These are phyloP conservation scores for Fusarium buharicum DNA, from an alignment of 2,329 filamentous ascomycete species.

Conservation along the genomic window DNA sequence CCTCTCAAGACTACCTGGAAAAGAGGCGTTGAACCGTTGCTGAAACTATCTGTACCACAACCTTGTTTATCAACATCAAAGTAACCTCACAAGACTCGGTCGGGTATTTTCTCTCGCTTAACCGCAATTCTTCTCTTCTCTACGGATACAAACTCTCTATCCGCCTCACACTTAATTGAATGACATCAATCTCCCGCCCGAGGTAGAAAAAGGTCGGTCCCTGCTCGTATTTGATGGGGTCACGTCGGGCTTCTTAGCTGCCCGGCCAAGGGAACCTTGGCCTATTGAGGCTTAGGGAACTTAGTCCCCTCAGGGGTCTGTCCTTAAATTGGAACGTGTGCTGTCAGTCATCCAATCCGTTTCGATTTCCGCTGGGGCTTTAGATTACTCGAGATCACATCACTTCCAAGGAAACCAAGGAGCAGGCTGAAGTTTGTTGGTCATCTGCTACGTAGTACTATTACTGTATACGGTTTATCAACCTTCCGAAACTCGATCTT, in stretches of 20 bases:
- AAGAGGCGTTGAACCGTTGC: constrained; percentile 27
- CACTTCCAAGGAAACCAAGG: not conserved
- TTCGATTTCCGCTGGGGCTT: constrained; percentile 29
- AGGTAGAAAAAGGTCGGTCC: not conserved
- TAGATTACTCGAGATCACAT: constrained; percentile 4
- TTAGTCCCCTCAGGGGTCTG: too few species aligned
- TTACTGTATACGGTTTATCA: not conserved
- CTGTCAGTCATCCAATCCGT: constrained; percentile 10
- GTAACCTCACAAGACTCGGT: too few species aligned
- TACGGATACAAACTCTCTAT: not conserved
- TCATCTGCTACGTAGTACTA: not conserved
- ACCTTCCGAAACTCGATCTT: not conserved
- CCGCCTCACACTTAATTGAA: constrained; percentile 5
- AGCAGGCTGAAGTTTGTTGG: not conserved
- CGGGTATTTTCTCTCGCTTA: too few species aligned
- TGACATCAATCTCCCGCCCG: constrained; percentile 33
- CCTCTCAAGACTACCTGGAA: constrained; percentile 3
- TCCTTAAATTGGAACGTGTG: constrained; percentile 19
- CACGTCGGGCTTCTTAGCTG: constrained; percentile 12
- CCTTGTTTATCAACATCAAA: too few species aligned
- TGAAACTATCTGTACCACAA: not conserved
- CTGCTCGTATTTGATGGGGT: constrained; percentile 30
- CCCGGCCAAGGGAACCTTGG: not conserved
- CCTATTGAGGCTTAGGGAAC: constrained; percentile 7
- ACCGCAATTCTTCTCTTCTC: not conserved